A percentile compares a stretch with the other conserved stretches of the same genome.
Conservation (phyloP, 1,284 basidiomycete species). For the Wallemia hederae region DNA sequence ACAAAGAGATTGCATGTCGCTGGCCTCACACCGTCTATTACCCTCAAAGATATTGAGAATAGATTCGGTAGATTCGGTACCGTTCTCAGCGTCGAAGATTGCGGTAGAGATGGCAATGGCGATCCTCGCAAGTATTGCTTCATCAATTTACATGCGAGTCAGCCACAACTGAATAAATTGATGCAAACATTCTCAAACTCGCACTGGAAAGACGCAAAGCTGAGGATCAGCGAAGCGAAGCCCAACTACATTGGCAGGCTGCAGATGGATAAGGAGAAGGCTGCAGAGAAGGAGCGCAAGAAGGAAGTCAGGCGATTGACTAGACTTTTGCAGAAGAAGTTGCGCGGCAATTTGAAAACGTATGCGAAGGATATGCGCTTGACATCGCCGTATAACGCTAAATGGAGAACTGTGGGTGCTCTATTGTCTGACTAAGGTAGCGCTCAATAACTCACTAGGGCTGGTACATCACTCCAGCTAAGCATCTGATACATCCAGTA, state of each 20-base stretch:
- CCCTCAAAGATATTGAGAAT: not conserved
- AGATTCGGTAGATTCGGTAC: not conserved
- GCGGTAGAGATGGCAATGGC: not conserved
- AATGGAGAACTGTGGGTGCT: not conserved
- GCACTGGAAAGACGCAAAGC: not conserved
- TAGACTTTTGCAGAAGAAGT: not conserved
- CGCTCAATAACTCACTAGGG: not conserved
- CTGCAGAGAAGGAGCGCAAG: not conserved
- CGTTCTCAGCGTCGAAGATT: not conserved
- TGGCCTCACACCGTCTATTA: not conserved
- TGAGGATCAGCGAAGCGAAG: not conserved
- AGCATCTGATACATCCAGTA: not conserved
- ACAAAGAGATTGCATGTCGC: not conserved
- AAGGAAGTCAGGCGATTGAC: not conserved
- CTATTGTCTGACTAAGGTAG: not conserved
- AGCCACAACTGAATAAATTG: not conserved
- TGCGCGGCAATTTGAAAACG: not conserved
- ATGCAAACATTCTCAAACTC: not conserved
- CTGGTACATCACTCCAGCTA: not conserved
- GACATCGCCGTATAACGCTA: not conserved
- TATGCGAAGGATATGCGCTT: not conserved
- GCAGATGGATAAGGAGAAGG: not conserved
- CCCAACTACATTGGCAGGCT: not conserved
- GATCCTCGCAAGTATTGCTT: not conserved
- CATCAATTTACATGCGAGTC: not conserved